Evolutionary conservation across 805 yeast genomes (phyloP).

Genomic region (Suhomyces emberorum): DNA sequence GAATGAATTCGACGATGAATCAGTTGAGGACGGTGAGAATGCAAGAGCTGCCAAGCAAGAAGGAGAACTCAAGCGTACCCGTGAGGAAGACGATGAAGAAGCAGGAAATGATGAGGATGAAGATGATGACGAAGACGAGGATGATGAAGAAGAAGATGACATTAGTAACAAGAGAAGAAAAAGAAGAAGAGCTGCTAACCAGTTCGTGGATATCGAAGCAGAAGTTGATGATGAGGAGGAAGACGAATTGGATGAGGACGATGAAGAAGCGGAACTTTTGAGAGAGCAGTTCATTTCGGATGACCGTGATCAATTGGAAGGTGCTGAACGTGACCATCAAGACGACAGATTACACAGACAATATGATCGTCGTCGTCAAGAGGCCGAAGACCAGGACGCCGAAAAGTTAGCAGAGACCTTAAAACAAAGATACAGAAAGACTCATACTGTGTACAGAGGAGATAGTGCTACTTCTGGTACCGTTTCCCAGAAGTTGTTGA

Average conservation of each 20-base stretch:
- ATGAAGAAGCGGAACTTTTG: conserved; percentile 82
- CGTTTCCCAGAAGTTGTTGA: conserved; percentile 87
- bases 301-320: conserved; percentile 51
- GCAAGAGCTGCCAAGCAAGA: conserved; percentile 1
- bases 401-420: conserved; percentile 89
- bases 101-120: conserved; percentile 21
- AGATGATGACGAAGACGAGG: conserved; percentile 50
- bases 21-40: conserved; percentile 7
- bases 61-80: conserved; percentile 3
- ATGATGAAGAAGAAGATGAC: conserved; percentile 49
- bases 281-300: conserved; percentile 80
- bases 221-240: conserved; percentile 98
- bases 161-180: conserved; percentile 44
- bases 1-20: conserved; percentile 9
- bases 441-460: conserved; percentile 80
- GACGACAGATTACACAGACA: conserved; percentile 89
- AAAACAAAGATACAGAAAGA: conserved; percentile 88
- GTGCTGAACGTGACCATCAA: conserved; percentile 25
- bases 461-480: conserved; percentile 58
- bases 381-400: conserved; percentile 90
- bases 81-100: conserved; percentile 7
- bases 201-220: conserved; percentile 96
- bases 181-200: conserved; percentile 59
- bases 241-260: conserved; percentile 83
- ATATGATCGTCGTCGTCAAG: conserved; percentile 82